Evolutionary conservation across 495 filamentous ascomycete species (phyloP).

Genomic region (Trichoderma erinaceum): DNA sequence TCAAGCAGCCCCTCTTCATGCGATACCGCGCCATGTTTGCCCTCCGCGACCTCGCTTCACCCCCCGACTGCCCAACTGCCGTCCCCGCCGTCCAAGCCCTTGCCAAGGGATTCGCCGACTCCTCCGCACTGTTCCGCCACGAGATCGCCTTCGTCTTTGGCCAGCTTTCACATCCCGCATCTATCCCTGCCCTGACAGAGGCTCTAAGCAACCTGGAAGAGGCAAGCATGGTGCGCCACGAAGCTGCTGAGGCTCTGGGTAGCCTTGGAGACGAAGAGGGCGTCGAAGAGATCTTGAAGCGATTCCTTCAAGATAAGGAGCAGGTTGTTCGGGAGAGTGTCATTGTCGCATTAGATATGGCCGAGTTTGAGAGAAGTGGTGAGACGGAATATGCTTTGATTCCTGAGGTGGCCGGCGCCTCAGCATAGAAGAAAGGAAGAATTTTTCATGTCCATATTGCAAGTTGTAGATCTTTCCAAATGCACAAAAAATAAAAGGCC

Average conservation of each 20-base stretch:
- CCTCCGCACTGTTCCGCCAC: constrained; percentile 91
- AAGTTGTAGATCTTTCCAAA: background rate
- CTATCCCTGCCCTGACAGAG: constrained; percentile 78
- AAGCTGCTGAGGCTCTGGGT: constrained; percentile 95
- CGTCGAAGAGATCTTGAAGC: constrained; percentile 76
- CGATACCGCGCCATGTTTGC: constrained; percentile 98
- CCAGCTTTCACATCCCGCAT: constrained; percentile 91
- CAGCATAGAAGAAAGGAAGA: constrained; percentile 22
- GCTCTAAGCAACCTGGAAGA: constrained; percentile 74
- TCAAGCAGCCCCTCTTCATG: constrained; percentile 72
- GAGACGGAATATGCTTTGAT: constrained; percentile 87
- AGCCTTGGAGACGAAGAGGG: constrained; percentile 90
- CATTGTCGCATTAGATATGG: constrained; percentile 95
- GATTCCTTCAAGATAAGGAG: constrained; percentile 83
- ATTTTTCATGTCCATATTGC: background rate
- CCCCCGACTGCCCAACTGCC: constrained; percentile 82
- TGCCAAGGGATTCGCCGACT: constrained; percentile 78
- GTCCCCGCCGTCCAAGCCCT: constrained; percentile 76
- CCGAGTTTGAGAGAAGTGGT: constrained; percentile 86
- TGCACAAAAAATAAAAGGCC: background rate
- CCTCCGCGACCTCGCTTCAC: constrained; percentile 85
- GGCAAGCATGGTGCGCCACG: constrained; percentile 92
- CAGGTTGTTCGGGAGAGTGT: constrained; percentile 91
- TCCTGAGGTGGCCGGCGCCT: constrained; percentile 47
- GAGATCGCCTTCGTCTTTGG: constrained; percentile 98